Base-by-base conservation (phyloP, 108 stramenopile species). In the Pseudonitzschia delicatissima region DNA sequence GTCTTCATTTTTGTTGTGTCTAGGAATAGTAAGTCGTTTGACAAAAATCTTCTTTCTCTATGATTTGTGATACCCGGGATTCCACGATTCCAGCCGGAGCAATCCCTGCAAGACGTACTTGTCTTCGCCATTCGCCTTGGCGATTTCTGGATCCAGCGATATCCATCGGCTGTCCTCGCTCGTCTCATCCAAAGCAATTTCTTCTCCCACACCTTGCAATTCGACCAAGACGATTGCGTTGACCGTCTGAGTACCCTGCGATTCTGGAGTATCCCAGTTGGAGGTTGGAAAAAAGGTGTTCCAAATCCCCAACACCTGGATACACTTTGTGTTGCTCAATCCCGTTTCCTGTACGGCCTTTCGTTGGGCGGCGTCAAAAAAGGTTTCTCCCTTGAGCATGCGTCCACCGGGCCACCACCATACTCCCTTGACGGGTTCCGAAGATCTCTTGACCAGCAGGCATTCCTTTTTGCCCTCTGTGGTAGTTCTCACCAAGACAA, bases 371-470 rank as follows among this genome's bases (percentile, higher is more conserved):
- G 82, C 84, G 13, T 68, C 82, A 67, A 88, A 88, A 45, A 88
- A 88, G 11, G 84, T 85, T 72, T 88, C 87, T 20, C 87, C 87
- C 65, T 84, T 84, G 62, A 85, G 74, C 51, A 88, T 61, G 8
- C 87, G 63, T 12, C 87, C 87, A 28, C 87, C 87, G n/a, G 87
- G 87, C 48, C 74, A 72, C 87, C 87, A 88, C 84, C 84, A 88
- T 3, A 83, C 64, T n/a, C 82, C 87, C 50, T 83, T 82, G 64
- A 66, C 78, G 8, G 87, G 87, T 40, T 88, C 84, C n/a, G 77
- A 65, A 12, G 74, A 64, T 27, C 87, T 73, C 45, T 83, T 71
- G 32, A 88, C 87, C 59, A 85, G 63, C 8, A 88, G 48, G 44
- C 72, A 80, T 57, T 85, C 76, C 57, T 76, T 82, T 36, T 65